Base-by-base conservation (phyloP, 1,284 basidiomycete genomes). In the Sanguinoderma infundibulare region DNA sequence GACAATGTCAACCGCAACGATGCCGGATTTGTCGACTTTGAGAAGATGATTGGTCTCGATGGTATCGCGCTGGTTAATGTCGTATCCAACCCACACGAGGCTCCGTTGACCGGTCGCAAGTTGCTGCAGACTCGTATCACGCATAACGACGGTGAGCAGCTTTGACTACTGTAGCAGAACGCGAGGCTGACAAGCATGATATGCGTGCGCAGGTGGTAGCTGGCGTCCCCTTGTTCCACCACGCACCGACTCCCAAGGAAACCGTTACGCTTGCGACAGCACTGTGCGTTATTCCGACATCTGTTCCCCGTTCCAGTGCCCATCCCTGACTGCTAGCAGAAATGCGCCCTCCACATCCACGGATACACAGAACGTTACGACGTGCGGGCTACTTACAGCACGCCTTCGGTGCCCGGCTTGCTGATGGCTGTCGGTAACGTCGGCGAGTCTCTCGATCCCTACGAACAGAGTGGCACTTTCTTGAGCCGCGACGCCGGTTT, bases 341-440 rank as follows among this genome's bases (percentile, higher is more conserved):
- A 83, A 57, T 99, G 97, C 72, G 83, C 87, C 9, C 83, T 99
- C 15, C 95, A 99, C 65, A 82, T 99, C 10, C 98, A 99, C 73
- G 96, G 96, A 2, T 98, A 96, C 77, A 98, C 97, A 0, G 97
- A 98, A 71, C 89, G 98, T 17, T 82, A 81, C 24, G 97, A 99
- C 72, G 88, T 95, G 3, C 84, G 92, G 52, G 92, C 96, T 1
- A 98, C 96, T 0, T 98, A 92, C 75, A 95, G 92, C 71, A 96
- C 89, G 51, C 96, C 97, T 0, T 92, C 95, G 0, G 90, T 96
- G 3, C 89, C 95, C 2, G 98, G 97, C 7, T 82, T 99, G 15
- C 87, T 99, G 78, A 92, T 99, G 83, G 98, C 92, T 1, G 95
- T 98, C 42, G 97, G 97, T n/a, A 99, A 95, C 70, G 96, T 99